Conservation (phyloP, 805 yeast genomes). For the Priceomyces melissophilus region DNA sequence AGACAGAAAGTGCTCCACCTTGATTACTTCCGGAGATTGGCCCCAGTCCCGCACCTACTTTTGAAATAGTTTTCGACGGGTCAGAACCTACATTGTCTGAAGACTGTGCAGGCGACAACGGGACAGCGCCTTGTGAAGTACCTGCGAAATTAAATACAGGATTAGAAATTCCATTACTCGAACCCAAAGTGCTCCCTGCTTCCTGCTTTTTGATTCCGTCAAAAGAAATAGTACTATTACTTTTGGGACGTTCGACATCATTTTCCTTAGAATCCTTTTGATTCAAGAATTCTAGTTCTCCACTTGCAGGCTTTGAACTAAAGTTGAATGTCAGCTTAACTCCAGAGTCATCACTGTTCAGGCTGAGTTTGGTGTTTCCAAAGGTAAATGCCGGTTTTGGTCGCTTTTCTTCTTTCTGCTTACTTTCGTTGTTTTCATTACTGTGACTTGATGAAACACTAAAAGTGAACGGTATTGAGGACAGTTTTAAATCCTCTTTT, state of each 20-base stretch:
- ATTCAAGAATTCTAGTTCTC: no score
- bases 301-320: no score
- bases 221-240: neutral
- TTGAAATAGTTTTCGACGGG: no score
- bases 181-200: neutral
- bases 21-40: no score
- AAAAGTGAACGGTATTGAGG: neutral
- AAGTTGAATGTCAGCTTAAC: neutral
- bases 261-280: neutral
- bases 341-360: neutral
- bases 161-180: neutral
- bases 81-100: no score
- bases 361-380: neutral
- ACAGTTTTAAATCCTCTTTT: no score
- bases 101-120: no score
- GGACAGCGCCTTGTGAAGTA: neutral
- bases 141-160: conserved; percentile 8
- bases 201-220: no score
- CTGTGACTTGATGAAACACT: neutral
- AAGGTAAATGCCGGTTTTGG: conserved; percentile 13
- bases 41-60: no score
- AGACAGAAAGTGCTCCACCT: no score
- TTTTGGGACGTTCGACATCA: neutral
- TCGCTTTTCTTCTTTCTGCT: conserved; percentile 1
- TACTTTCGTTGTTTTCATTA: conserved; percentile 3